Evolutionary conservation across 768 basidiomycete species (phyloP).

Genomic region (Leccinum pellstonianum): DNA sequence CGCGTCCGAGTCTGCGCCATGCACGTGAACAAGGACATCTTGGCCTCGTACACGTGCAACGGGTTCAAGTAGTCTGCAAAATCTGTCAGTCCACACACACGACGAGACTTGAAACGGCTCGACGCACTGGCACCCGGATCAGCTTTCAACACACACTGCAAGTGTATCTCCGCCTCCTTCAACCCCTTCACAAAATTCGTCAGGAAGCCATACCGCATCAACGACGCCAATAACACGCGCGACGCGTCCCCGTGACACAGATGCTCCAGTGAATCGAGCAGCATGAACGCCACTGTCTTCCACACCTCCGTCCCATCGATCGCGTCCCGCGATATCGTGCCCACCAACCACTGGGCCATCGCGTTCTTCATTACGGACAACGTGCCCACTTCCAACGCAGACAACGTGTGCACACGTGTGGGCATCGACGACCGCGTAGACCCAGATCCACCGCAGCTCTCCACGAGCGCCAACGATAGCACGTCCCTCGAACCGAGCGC

Average conservation of each 20-base stretch:
- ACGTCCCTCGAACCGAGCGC: slow-evolving; percentile 40
- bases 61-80: slow-evolving; percentile 80
- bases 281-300: slow-evolving; percentile 93
- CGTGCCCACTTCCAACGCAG: slow-evolving; percentile 48
- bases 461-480: slow-evolving; percentile 35
- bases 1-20: slow-evolving; percentile 68
- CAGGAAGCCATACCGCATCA: slow-evolving; percentile 75
- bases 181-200: slow-evolving; percentile 78
- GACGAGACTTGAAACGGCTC: slow-evolving; percentile 2
- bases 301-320: slow-evolving; percentile 90
- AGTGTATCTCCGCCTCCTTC: slow-evolving; percentile 74
- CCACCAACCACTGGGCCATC: slow-evolving; percentile 65
- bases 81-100: background rate
- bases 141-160: slow-evolving; percentile 78
- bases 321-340: slow-evolving; percentile 44
- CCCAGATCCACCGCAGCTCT: slow-evolving; percentile 33
- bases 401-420: slow-evolving; percentile 4
- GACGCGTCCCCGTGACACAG: slow-evolving; percentile 71
- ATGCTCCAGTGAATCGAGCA: slow-evolving; percentile 77
- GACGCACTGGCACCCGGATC: slow-evolving; percentile 70
- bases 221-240: slow-evolving; percentile 52
- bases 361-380: slow-evolving; percentile 62
- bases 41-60: slow-evolving; percentile 92
- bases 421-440: slow-evolving; percentile 15
- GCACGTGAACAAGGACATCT: slow-evolving; percentile 85